These are phyloP conservation scores for Trichaptum fuscoviolaceum DNA, from an alignment of 768 basidiomycete genomes.

Conservation along the genomic window DNA sequence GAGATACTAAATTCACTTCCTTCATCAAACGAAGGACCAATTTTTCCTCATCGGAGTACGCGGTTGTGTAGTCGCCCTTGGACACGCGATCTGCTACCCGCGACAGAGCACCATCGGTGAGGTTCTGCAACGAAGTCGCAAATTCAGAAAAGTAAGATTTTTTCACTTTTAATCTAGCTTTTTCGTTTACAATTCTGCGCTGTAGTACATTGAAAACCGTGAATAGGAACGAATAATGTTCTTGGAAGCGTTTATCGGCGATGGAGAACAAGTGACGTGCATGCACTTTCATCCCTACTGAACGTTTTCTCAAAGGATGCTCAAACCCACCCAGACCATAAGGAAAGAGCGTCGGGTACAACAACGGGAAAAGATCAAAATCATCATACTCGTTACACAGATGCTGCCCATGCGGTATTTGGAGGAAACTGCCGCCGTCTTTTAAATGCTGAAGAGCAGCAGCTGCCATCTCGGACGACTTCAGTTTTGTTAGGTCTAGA, in stretches of 20 bases:
- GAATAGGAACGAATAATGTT: slow-evolving; percentile 38
- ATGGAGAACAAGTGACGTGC: slow-evolving; percentile 9
- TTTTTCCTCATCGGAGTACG: slow-evolving; percentile 23
- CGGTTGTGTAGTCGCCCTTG: slow-evolving; percentile 15
- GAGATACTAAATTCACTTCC: slow-evolving; percentile 17
- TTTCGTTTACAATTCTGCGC: slow-evolving; percentile 23
- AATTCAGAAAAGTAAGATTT: slow-evolving; percentile 19
- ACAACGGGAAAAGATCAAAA: slow-evolving; percentile 13
- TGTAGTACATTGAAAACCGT: slow-evolving; percentile 38
- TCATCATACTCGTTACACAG: slow-evolving; percentile 14
- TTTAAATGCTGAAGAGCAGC: slow-evolving; percentile 11
- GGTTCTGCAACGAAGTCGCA: slow-evolving; percentile 20
- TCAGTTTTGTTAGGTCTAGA: background rate
- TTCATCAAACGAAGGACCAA: slow-evolving; percentile 22
- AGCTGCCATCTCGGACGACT: background rate
- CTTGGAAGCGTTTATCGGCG: slow-evolving; percentile 29
- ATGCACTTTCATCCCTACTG: slow-evolving; percentile 6
- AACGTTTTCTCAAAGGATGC: background rate
- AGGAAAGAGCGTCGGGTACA: slow-evolving; percentile 20
- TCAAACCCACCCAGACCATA: slow-evolving; percentile 18
- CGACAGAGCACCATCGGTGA: slow-evolving; percentile 22
- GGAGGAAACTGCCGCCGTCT: slow-evolving; percentile 7
- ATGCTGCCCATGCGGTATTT: slow-evolving; percentile 8
- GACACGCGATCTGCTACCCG: slow-evolving; percentile 20
- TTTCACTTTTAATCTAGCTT: slow-evolving; percentile 28